Percentiles rank a stretch among this genome's conserved stretches.
These are phyloP conservation scores for Knufia petricola DNA, from an alignment of 2,329 filamentous ascomycete species.

Conservation along the genomic window DNA sequence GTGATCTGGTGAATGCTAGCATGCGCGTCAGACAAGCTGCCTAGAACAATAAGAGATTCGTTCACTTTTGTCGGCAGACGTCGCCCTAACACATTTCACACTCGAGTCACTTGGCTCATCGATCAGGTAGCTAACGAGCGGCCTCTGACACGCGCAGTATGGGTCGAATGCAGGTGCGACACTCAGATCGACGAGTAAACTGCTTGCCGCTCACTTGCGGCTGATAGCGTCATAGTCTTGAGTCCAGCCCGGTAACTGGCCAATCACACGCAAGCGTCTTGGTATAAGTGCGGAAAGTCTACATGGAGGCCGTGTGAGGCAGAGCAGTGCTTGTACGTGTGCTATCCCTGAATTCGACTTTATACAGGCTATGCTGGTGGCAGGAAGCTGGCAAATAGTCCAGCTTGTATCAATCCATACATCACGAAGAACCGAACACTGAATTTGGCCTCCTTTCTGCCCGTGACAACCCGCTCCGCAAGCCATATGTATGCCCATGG, in stretches of 20 bases:
- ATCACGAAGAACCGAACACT: constrained; percentile 62
- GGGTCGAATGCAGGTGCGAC: too few relatives aligned
- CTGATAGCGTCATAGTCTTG: too few relatives aligned
- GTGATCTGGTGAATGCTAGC: background rate
- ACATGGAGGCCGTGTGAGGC: too few relatives aligned
- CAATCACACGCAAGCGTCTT: background rate
- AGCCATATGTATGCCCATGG: constrained; percentile 83
- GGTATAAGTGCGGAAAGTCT: background rate
- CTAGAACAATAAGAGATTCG: background rate
- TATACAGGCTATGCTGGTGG: constrained; percentile 76
- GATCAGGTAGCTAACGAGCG: background rate
- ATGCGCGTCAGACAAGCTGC: constrained; percentile 6
- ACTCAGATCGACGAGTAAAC: too few relatives aligned
- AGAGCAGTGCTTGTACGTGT: background rate
- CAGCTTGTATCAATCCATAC: constrained; percentile 75
- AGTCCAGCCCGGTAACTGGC: too few relatives aligned
- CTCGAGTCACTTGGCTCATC: background rate
- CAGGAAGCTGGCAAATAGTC: constrained; percentile 78
- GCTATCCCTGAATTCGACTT: background rate
- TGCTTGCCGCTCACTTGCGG: too few relatives aligned
- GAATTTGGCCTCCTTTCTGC: constrained; percentile 19
- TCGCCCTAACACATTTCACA: background rate
- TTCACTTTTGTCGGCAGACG: background rate
- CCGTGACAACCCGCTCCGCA: constrained; percentile 35
- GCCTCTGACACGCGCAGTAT: too few relatives aligned